phyloP scores from a whole-genome alignment of 176 grass and related monocot species.

The Oropetium thomaeum region DNA sequence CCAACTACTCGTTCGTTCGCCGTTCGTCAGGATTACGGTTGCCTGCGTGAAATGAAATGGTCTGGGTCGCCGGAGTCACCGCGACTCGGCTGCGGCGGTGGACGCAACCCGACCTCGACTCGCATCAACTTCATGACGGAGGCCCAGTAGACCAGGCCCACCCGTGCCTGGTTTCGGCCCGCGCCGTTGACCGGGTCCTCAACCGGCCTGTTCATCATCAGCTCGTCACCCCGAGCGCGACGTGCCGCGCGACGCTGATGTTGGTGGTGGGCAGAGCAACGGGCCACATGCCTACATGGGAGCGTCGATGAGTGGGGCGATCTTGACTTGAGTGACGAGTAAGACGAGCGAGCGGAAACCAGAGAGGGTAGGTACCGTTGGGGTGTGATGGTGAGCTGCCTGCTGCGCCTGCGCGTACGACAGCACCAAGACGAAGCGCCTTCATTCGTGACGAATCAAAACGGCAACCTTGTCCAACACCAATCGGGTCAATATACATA shows the following conservation, averaged over 20 bases:
- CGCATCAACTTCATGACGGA: not conserved
- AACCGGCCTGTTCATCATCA: not conserved
- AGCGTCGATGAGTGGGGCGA: not conserved
- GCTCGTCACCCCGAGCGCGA: constrained; percentile 13
- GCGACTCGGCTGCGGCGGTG: not conserved
- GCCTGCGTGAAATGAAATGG: not conserved
- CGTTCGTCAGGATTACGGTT: not conserved
- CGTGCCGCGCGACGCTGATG: not conserved
- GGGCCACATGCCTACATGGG: not conserved
- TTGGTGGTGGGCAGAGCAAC: not conserved
- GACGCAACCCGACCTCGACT: not conserved
- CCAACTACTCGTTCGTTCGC: not conserved
- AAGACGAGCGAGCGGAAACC: not conserved
- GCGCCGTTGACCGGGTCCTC: not conserved
- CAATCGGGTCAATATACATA: not conserved
- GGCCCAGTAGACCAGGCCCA: constrained; percentile 8
- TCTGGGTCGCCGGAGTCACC: not conserved
- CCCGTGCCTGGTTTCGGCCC: not conserved
- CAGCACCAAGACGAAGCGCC: not conserved
- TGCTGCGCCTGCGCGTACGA: not conserved
- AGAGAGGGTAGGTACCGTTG: constrained; percentile 8
- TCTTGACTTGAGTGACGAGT: not conserved
- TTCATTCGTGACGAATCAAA: not conserved
- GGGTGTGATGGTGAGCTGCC: not conserved
- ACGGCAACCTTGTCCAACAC: not conserved